A percentile compares a stretch with the other conserved stretches of the same genome.
Evolutionary conservation across 176 grass and related monocot species (phyloP).

Genomic region (Aegilops sharonensis): DNA sequence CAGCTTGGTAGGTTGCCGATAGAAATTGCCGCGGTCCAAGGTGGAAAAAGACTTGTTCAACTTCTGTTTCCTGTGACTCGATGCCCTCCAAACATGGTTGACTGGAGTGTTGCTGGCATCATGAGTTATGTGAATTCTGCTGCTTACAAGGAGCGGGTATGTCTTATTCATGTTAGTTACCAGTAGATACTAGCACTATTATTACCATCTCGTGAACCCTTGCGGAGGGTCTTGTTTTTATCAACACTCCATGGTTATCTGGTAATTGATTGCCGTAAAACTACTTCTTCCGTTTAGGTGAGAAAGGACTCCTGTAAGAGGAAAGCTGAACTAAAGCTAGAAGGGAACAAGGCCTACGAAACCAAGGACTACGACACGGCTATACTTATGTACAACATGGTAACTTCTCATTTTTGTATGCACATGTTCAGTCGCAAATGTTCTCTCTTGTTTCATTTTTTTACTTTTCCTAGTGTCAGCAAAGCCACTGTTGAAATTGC

Average conservation of each 20-base stretch:
- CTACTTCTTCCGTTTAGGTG: neutral
- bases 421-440: neutral
- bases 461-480: neutral
- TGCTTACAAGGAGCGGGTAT: conserved; percentile 24
- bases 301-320: neutral
- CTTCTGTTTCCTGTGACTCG: neutral
- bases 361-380: neutral
- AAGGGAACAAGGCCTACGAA: neutral
- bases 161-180: neutral
- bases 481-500: neutral
- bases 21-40: conserved; percentile 23
- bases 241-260: neutral
- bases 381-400: conserved; percentile 26
- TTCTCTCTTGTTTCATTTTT: too few species aligned
- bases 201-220: neutral
- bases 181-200: neutral
- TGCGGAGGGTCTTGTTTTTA: neutral
- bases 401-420: neutral
- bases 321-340: conserved; percentile 6
- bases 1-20: conserved; percentile 28
- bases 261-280: neutral
- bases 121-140: conserved; percentile 6
- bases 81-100: neutral
- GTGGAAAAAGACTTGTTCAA: neutral
- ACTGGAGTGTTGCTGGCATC: conserved; percentile 19